Evolutionary conservation across 1,139 yeast genomes (phyloP).

Genomic region (Debaryomyces coudertii): DNA sequence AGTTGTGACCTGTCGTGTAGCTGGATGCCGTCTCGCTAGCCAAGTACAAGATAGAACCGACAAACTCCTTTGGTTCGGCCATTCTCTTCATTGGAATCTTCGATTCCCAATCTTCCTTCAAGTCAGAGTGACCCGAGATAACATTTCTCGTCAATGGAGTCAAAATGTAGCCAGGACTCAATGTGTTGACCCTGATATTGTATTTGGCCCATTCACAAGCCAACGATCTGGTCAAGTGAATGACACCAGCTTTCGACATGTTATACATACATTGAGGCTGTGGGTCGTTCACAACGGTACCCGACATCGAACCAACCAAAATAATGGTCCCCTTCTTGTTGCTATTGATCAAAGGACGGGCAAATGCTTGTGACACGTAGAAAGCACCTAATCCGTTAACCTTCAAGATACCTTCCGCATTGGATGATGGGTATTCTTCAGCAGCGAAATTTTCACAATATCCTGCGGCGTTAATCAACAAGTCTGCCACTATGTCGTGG

Average conservation of each 20-base stretch:
- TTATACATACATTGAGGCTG: slow-evolving; percentile 55
- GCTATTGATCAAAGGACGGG: slow-evolving; percentile 65
- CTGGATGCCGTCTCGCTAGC: slow-evolving; percentile 50
- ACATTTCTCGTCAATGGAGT: slow-evolving; percentile 54
- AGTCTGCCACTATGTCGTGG: slow-evolving; percentile 63
- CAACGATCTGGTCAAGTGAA: slow-evolving; percentile 50
- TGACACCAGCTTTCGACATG: slow-evolving; percentile 56
- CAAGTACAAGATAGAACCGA: slow-evolving; percentile 50
- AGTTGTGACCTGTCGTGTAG: slow-evolving; percentile 54
- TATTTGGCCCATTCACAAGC: slow-evolving; percentile 58
- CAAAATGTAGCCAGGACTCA: slow-evolving; percentile 52
- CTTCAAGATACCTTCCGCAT: slow-evolving; percentile 68
- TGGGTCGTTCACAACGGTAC: slow-evolving; percentile 54
- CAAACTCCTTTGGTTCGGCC: slow-evolving; percentile 56
- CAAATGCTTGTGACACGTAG: slow-evolving; percentile 63
- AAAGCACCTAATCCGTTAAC: slow-evolving; percentile 79
- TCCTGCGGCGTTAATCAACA: slow-evolving; percentile 81
- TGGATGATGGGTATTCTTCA: slow-evolving; percentile 70
- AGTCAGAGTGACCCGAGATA: slow-evolving; percentile 46
- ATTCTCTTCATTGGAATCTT: slow-evolving; percentile 54
- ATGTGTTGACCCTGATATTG: slow-evolving; percentile 51
- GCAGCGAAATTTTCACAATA: slow-evolving; percentile 81
- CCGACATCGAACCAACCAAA: slow-evolving; percentile 53
- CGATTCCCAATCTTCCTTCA: slow-evolving; percentile 53
- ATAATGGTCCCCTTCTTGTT: slow-evolving; percentile 53